These are phyloP conservation scores for Cairneyella variabilis DNA, from an alignment of 495 filamentous ascomycete genomes.

Conservation along the genomic window DNA sequence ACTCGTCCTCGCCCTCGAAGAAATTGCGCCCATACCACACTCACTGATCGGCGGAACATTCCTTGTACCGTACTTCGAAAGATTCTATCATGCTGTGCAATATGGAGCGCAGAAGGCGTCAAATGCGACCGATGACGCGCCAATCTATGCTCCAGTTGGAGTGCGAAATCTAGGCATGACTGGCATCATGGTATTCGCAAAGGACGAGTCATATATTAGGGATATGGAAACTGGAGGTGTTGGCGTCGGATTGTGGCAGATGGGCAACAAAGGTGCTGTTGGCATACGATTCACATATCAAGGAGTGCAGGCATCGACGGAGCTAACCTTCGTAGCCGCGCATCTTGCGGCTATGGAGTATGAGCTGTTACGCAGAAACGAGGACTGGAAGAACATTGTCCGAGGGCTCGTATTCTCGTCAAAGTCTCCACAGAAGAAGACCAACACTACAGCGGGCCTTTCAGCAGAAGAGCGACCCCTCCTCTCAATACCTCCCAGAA, in stretches of 20 bases:
- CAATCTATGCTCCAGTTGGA: constrained; percentile 44
- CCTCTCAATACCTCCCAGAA: constrained; percentile 20
- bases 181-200: constrained; percentile 75
- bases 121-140: not conserved
- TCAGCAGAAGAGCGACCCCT: constrained; percentile 20
- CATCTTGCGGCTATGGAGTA: constrained; percentile 86
- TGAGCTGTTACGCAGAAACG: constrained; percentile 65
- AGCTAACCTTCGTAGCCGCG: constrained; percentile 81
- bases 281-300: constrained; percentile 64
- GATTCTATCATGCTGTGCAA: constrained; percentile 64
- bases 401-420: constrained; percentile 68
- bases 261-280: constrained; percentile 95
- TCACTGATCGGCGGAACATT: constrained; percentile 84
- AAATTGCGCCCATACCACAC: constrained; percentile 79
- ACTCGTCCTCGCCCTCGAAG: constrained; percentile 77
- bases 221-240: constrained; percentile 67
- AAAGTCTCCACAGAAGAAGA: constrained; percentile 5
- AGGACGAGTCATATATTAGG: constrained; percentile 49
- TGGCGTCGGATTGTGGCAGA: constrained; percentile 75
- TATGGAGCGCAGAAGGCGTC: constrained; percentile 47
- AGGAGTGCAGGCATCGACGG: constrained; percentile 30
- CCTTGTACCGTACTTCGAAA: constrained; percentile 69
- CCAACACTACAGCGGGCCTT: constrained; percentile 4
- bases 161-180: constrained; percentile 82
- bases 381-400: constrained; percentile 81